These are phyloP conservation scores for Colletotrichum aenigma DNA, from an alignment of 2,329 filamentous ascomycete species.

Conservation along the genomic window DNA sequence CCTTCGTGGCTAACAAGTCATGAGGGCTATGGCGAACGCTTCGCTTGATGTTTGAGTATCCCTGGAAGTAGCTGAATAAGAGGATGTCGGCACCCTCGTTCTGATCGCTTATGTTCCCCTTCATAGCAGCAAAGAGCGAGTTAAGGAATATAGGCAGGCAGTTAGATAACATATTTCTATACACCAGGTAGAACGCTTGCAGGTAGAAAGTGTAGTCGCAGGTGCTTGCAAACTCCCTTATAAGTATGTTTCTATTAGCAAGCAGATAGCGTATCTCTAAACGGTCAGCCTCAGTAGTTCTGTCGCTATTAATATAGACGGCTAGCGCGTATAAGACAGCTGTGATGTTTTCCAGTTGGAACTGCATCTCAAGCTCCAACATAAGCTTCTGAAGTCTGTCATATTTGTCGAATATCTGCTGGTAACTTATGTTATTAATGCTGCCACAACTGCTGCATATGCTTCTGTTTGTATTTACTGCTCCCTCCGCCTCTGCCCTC, in stretches of 20 bases:
- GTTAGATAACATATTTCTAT: neutral
- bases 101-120: neutral
- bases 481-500: neutral
- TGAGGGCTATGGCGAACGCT: neutral
- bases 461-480: too few species aligned
- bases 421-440: slow-evolving; percentile 23
- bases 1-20: neutral
- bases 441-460: neutral
- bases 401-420: slow-evolving; percentile 19
- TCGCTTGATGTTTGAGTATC: slow-evolving; percentile 18
- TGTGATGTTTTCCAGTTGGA: neutral
- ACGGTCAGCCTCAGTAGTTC: neutral
- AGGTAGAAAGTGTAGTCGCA: slow-evolving; percentile 3
- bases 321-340: neutral
- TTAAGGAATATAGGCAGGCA: neutral
- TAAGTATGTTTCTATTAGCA: neutral
- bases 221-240: neutral
- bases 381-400: slow-evolving; percentile 2
- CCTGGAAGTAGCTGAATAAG: slow-evolving; percentile 15
- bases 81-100: slow-evolving; percentile 13
- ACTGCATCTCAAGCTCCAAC: neutral
- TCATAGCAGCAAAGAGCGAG: neutral
- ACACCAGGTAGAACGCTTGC: neutral
- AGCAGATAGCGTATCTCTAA: neutral
- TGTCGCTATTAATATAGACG: neutral